These are phyloP conservation scores for Exserohilum rostratum DNA, from an alignment of 2,329 filamentous ascomycete genomes.

Conservation along the genomic window DNA sequence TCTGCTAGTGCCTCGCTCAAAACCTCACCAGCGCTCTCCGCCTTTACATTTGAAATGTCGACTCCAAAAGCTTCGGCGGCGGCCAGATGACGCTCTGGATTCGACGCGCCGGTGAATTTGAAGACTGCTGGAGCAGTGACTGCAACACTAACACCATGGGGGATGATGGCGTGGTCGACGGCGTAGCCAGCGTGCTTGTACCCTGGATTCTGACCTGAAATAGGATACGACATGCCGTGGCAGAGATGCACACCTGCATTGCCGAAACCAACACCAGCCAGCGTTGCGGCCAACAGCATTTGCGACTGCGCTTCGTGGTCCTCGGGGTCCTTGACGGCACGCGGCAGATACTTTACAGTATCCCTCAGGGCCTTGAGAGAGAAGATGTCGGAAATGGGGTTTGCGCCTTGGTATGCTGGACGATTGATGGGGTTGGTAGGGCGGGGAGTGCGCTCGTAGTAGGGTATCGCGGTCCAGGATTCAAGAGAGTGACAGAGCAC, in stretches of 20 bases:
- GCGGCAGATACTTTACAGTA: slow-evolving; percentile 90
- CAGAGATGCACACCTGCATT: slow-evolving; percentile 94
- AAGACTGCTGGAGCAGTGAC: slow-evolving; percentile 94
- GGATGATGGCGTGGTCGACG: slow-evolving; percentile 79
- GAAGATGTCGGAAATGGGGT: slow-evolving; percentile 98
- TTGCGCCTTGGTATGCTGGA: slow-evolving; percentile 95
- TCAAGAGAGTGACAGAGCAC: slow-evolving; percentile 95
- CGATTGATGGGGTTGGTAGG: slow-evolving; percentile 88
- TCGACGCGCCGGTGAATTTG: slow-evolving; percentile 87
- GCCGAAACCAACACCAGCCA: slow-evolving; percentile 95
- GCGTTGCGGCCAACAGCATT: slow-evolving; percentile 92
- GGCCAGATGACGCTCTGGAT: slow-evolving; percentile 87
- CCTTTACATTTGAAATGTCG: slow-evolving; percentile 85
- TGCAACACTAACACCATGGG: slow-evolving; percentile 93
- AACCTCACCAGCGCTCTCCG: slow-evolving; percentile 86
- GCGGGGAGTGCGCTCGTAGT: slow-evolving; percentile 80
- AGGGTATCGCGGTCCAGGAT: slow-evolving; percentile 97
- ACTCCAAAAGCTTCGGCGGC: slow-evolving; percentile 92
- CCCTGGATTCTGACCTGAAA: slow-evolving; percentile 90
- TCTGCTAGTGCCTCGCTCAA: slow-evolving; percentile 79
- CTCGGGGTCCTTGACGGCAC: slow-evolving; percentile 84
- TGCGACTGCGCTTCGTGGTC: slow-evolving; percentile 91
- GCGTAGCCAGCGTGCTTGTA: slow-evolving; percentile 91
- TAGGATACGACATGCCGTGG: slow-evolving; percentile 95
- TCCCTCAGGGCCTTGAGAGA: slow-evolving; percentile 81